Evolutionary conservation across 2,329 filamentous ascomycete genomes (phyloP), one percentile per base, ranked within the genome.

Genomic region (Phyllosticta citriasiana): DNA sequence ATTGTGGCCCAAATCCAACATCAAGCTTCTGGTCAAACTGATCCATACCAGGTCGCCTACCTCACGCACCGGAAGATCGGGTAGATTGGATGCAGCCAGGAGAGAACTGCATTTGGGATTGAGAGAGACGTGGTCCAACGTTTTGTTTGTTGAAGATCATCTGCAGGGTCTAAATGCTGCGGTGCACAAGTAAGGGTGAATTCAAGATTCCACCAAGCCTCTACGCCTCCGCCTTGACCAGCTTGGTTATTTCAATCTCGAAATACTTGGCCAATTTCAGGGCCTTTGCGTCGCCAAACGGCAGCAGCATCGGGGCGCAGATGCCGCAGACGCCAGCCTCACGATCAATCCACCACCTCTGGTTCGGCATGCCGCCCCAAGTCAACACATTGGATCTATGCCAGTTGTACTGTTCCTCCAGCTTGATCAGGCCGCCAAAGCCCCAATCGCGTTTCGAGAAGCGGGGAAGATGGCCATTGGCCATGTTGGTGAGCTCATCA

Each of bases 281-380:
- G 19, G 26, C 22, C 58, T 27, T 60, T 26, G 8, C 9, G 35
- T 74, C 72, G 0, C 71, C 71, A 0, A 68, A 65, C 1, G 72
- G 72, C 0, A 70, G 6, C 0, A 73, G 63, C 57, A 73, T 71
- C 0, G 59, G 57, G 0, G 68, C 70, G 27, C 68, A 73, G 1
- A 73, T 53, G 2, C 69, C 71, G 55, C 65, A 67, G 7, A 74
- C 50, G 4, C 69, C 72, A 0, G 67, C 63, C 54, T 69, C 67
- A 4, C 67, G 71, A 62, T 74, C 72, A 19, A 71, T 60, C 64
- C 69, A 73, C 72, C 72, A 73, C 2, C 63, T 65, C 57, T 73
- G 58, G 57, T 73, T 73, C 16, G 72, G 72, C 12, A 67, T 57
- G 1, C 71, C 72, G 51, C 68, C 67, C 71, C 71, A 73, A 9